Evolutionary conservation across 1,139 yeast species (phyloP).

Genomic region (Magnusiomyces tetraspermus): DNA sequence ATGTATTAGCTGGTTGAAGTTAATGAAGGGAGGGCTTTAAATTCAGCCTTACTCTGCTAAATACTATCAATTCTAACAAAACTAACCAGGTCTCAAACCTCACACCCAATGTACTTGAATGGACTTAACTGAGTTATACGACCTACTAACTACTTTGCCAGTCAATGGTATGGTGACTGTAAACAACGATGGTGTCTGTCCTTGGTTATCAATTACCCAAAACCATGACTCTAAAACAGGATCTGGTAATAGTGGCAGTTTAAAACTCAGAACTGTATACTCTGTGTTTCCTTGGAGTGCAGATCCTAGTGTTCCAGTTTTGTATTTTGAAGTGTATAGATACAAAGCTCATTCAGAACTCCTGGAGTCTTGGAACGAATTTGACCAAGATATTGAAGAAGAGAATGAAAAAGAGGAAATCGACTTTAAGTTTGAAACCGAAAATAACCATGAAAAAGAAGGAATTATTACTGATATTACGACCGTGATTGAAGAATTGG

Average conservation of each 20-base stretch:
- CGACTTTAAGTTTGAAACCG: neutral
- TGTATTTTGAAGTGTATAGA: slow-evolving; percentile 1
- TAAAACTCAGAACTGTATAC: neutral
- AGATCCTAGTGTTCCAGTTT: slow-evolving; percentile 1
- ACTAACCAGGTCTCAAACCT: too few species aligned
- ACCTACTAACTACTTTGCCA: too few species aligned
- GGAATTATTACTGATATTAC: neutral
- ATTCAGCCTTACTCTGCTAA: too few species aligned
- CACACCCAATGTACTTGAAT: too few species aligned
- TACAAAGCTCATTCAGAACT: neutral
- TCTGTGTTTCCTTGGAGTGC: slow-evolving; percentile 3
- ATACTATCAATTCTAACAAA: too few species aligned
- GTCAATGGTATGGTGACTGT: too few species aligned
- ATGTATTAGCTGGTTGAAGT: too few species aligned
- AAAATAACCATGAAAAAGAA: too few species aligned
- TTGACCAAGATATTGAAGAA: neutral
- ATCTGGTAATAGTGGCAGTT: neutral
- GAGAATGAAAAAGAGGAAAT: neutral
- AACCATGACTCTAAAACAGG: neutral
- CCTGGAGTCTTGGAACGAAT: neutral
- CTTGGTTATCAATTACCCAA: neutral
- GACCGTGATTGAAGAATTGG: neutral
- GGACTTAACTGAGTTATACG: too few species aligned
- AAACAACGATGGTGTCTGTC: too few species aligned
- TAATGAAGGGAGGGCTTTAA: too few species aligned